Percentiles rank a stretch among this genome's conserved stretches.
These are phyloP conservation scores for Coemansia sp. DNA, from an alignment of 192 early-diverging fungal genomes.

Conservation along the genomic window DNA sequence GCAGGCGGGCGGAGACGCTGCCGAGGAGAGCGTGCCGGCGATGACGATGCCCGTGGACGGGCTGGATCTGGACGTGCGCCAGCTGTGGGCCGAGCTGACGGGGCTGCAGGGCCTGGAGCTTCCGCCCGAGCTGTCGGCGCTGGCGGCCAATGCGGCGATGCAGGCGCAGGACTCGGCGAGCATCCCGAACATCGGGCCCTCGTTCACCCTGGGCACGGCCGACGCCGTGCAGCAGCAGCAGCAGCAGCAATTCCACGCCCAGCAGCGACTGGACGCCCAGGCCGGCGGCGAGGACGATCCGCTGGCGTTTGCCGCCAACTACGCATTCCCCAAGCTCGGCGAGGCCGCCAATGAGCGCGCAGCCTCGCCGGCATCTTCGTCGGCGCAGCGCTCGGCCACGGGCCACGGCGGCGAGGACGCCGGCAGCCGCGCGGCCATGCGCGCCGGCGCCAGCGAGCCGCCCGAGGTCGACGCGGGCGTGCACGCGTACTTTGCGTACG, in stretches of 20 bases:
- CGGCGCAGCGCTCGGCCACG: background rate
- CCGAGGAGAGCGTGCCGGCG: background rate
- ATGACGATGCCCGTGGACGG: constrained; percentile 10
- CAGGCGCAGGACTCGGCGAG: constrained; percentile 8
- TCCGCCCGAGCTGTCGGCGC: constrained; percentile 29
- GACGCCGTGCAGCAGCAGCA: background rate
- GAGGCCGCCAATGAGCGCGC: background rate
- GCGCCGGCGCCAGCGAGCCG: background rate
- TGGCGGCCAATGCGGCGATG: constrained; percentile 21
- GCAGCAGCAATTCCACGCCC: background rate
- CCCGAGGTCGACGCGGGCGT: constrained; percentile 28
- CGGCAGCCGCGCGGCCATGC: background rate
- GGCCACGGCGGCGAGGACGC: background rate
- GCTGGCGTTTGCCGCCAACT: constrained; percentile 35
- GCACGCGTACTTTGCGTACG: constrained; percentile 35
- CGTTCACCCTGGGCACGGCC: background rate
- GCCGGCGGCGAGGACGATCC: background rate
- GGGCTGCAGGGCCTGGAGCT: constrained; percentile 32
- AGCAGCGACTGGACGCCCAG: background rate
- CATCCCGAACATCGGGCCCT: constrained; percentile 9
- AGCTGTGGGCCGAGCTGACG: constrained; percentile 42
- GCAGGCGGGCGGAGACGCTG: background rate
- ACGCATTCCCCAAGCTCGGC: constrained; percentile 31
- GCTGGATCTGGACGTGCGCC: constrained; percentile 26
- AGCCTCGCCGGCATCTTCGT: constrained; percentile 9